Base-by-base conservation (phyloP, 257 asterid species). In the Leptodermis oblonga region DNA sequence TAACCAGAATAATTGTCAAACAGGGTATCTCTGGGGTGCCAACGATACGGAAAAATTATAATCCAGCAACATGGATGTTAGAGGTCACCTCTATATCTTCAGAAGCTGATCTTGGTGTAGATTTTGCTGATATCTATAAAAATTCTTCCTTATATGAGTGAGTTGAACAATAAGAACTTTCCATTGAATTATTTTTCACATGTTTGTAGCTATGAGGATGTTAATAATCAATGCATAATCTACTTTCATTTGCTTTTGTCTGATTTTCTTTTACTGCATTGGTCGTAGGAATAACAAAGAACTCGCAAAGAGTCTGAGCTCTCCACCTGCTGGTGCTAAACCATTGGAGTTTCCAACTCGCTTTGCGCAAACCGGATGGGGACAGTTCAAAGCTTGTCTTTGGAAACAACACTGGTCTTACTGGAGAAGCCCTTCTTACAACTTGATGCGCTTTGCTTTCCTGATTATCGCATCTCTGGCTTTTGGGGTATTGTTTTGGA, bases 51-150 rank as follows among this genome's bases (percentile, higher is more conserved):
- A 82, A 80, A 43, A 82, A 84, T 49, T 78, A 84, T 68, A 86
- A 86, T 63, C 92, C 92, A 22, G 89, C 89, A 18, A 84, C 92
- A 53, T 86, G 92, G 92, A 82, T 86, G 86, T 51, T 86, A 77
- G 89, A 86, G 75, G 74, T 86, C 52, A 84, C 85, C 51, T 86
- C 87, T 1, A 69, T 80, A 41, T 88, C 92, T 77, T 66, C 87
- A 28, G 95, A 88, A 78, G 80, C 82, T 52, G 86, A 80, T 56
- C 85, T 78, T 56, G 83, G 81, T 48, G 58, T 88, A 22, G 85
- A 88, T 76, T 88, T 88, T 31, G 82, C 90, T 12, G 78, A 83
- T 54, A 83, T 83, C 54, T 88, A 84, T 73, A 69, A 71, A 70
- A 75, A 73, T 13, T 88, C 92, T 70, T 42, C 74, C 51, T 65